Base-by-base conservation (phyloP, 495 filamentous ascomycete species). In the Thozetella sp. region DNA sequence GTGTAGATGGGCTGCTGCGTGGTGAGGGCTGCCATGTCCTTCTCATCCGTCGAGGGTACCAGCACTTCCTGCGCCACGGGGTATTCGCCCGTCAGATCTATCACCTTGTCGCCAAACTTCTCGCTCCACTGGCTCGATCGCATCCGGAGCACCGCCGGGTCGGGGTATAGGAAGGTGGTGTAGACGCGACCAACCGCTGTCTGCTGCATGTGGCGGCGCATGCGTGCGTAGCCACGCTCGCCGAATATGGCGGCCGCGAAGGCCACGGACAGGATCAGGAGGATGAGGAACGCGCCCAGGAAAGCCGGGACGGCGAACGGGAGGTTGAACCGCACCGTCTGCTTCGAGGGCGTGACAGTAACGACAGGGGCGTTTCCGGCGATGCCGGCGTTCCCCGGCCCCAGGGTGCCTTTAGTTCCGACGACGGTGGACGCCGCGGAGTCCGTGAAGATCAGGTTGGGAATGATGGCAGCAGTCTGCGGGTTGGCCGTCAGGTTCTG, bases 361-460 rank as follows among this genome's bases (percentile, higher is more conserved):
- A 76, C 53, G 19, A 25, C 19, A 13, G 55, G 45, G 23, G 34
- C 23, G 22, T 58, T 54, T 11, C 43, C 43, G 22, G 24, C 4
- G 17, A 9, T 13, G 13, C 25, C 64, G 1, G 30, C 19, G 45
- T 57, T 64, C 6, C 34, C 43, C 12, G 19, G 55, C 12, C 53
- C 58, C 9, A 25, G 27, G 25, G 40, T 24, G 20, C 57, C 57
- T 25, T 54, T 59, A 2, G 51, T 79, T 0, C 78, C 77, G 1
- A 78, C 66, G 0, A 78, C 67, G 0, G 65, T 63, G 46, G 69
- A 69, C 9, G 78, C 72, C 0, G 73, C 64, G 2, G 70, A 25
- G 52, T 82, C 76, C 0, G 77, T 77, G 69, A 70, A 80, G 26
- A 80, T 69, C 0, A 78, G 65, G 51, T 80, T 75, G 2, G 74